phyloP scores from a whole-genome alignment of 495 filamentous ascomycete genomes.

The Talaromyces borbonicus region DNA sequence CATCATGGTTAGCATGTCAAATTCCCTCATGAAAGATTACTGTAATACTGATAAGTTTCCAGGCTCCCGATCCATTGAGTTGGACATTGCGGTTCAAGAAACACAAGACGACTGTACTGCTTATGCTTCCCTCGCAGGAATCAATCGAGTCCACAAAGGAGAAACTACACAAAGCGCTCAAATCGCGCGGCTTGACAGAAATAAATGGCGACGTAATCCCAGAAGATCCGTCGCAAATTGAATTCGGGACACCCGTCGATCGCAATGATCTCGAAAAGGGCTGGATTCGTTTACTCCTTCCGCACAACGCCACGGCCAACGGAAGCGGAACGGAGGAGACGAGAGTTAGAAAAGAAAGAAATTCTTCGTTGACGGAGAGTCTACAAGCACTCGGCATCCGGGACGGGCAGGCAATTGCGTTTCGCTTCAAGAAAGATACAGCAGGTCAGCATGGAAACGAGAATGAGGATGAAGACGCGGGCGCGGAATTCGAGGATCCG shows the following conservation, averaged over 20 bases:
- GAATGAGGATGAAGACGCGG: conserved; percentile 12
- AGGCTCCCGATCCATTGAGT: conserved; percentile 27
- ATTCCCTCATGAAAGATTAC: background rate
- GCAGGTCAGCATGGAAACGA: no score
- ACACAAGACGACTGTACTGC: conserved; percentile 65
- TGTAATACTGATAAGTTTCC: background rate
- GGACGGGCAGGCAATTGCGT: conserved; percentile 59
- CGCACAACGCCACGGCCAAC: conserved; percentile 21
- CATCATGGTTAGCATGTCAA: background rate
- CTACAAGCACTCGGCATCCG: conserved; percentile 40
- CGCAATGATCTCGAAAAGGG: conserved; percentile 45
- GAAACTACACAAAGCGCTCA: conserved; percentile 50
- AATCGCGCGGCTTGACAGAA: conserved; percentile 28
- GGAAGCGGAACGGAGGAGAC: conserved; percentile 33
- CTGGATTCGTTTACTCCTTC: conserved; percentile 40
- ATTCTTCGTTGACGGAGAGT: conserved; percentile 27
- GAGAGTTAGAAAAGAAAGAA: conserved; percentile 24
- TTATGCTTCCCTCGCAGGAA: conserved; percentile 54
- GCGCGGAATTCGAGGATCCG: conserved; percentile 35
- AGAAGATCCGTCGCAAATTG: conserved; percentile 34
- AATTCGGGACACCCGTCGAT: conserved; percentile 46
- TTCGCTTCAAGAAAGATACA: conserved; percentile 39
- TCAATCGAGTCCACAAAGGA: conserved; percentile 51
- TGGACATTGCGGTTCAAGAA: conserved; percentile 71
- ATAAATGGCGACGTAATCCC: conserved; percentile 42